These are phyloP conservation scores for Tolypocladium amazonense DNA, from an alignment of 2,329 filamentous ascomycete genomes.

Conservation along the genomic window DNA sequence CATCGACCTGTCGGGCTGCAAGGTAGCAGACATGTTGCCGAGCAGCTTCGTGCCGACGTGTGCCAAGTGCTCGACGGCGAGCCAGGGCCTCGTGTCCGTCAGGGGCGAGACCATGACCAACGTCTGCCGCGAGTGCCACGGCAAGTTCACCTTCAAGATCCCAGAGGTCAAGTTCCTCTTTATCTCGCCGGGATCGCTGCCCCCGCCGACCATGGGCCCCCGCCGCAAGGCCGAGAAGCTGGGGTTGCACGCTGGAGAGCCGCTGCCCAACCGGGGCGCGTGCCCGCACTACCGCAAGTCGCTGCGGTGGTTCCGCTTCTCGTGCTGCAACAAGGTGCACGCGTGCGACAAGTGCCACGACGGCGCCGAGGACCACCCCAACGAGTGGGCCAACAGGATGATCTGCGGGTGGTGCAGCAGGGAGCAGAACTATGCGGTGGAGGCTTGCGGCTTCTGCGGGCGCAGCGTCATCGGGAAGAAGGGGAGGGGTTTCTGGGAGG, in stretches of 20 bases:
- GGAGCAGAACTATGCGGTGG: conserved; percentile 69
- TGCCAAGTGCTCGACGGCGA: conserved; percentile 59
- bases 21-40: conserved; percentile 64
- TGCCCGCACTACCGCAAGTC: conserved; percentile 49
- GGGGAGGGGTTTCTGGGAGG: conserved; percentile 73
- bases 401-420: conserved; percentile 71
- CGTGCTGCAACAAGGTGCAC: conserved; percentile 48
- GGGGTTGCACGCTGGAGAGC: conserved; percentile 45
- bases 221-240: conserved; percentile 41
- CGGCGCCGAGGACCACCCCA: conserved; percentile 54
- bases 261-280: conserved; percentile 40
- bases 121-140: conserved; percentile 70
- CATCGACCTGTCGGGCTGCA: conserved; percentile 65
- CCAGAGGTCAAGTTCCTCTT: conserved; percentile 69
- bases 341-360: conserved; percentile 70
- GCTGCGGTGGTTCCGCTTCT: conserved; percentile 56
- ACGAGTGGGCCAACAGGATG: conserved; percentile 79
- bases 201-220: conserved; percentile 27
- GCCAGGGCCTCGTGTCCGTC: conserved; percentile 60
- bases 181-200: conserved; percentile 46
- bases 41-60: conserved; percentile 75
- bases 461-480: conserved; percentile 56
- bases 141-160: conserved; percentile 69
- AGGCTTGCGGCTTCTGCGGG: conserved; percentile 66
- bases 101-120: conserved; percentile 64